A percentile compares a stretch with the other conserved stretches of the same genome.
Conservation (phyloP, 176 grass and related monocot genomes). For the Rhipidocladum racemiflorum region DNA sequence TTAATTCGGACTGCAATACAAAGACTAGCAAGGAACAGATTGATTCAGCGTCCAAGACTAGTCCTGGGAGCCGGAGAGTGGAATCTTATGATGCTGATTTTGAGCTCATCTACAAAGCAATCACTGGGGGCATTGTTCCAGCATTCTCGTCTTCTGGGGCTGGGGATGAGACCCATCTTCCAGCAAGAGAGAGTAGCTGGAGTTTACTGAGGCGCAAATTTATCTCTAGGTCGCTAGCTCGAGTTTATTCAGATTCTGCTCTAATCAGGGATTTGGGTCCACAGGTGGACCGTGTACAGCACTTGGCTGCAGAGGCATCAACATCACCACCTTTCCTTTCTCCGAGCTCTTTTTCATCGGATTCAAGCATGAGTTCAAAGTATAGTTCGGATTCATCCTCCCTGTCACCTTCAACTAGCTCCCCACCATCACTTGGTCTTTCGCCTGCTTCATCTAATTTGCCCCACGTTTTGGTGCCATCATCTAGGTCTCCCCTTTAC, state of each 20-base stretch:
- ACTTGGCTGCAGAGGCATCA: constrained; percentile 47
- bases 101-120: constrained; percentile 77
- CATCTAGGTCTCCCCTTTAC: constrained; percentile 63
- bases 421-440: constrained; percentile 53
- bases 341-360: constrained; percentile 78
- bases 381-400: constrained; percentile 91
- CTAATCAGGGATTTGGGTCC: constrained; percentile 54
- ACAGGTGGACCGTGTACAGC: constrained; percentile 36
- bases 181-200: constrained; percentile 89
- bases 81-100: constrained; percentile 83
- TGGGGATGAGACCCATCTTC: constrained; percentile 76
- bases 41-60: constrained; percentile 48
- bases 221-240: constrained; percentile 45
- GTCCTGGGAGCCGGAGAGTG: constrained; percentile 56
- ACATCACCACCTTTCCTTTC: constrained; percentile 86
- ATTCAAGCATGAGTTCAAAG: constrained; percentile 80
- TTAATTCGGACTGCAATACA: constrained; percentile 48
- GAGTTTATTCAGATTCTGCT: constrained; percentile 72
- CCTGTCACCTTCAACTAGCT: constrained; percentile 75
- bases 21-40: constrained; percentile 60
- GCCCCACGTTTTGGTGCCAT: constrained; percentile 48
- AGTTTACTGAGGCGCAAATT: constrained; percentile 72
- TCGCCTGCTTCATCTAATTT: constrained; percentile 66
- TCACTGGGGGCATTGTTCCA: constrained; percentile 81
- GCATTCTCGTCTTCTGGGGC: constrained; percentile 70